Conservation (phyloP, 116 monocot species). For the Zostera marina region DNA sequence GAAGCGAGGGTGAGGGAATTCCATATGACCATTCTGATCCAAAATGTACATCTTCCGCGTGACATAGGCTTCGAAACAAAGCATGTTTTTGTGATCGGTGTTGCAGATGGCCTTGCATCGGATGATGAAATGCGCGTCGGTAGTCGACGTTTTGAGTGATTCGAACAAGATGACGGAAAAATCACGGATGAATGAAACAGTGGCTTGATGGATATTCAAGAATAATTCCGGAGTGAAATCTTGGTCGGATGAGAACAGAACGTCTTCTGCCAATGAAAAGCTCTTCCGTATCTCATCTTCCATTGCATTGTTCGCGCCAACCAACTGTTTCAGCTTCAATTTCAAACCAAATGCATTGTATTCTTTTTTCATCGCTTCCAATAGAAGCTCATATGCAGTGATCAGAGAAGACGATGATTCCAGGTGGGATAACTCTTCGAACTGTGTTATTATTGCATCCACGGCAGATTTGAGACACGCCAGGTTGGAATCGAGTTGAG, state of each 20-base stretch:
- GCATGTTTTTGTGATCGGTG: too few species aligned
- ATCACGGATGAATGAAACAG: slow-evolving; percentile 45
- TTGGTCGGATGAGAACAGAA: slow-evolving; percentile 27
- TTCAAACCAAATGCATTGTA: slow-evolving; percentile 25
- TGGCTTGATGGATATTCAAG: slow-evolving; percentile 7
- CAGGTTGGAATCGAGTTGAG: slow-evolving; percentile 39
- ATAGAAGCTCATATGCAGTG: too few species aligned
- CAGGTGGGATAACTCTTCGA: slow-evolving; percentile 25
- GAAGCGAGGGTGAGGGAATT: too few species aligned
- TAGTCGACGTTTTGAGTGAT: slow-evolving; percentile 30
- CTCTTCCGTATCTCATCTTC: slow-evolving; percentile 15
- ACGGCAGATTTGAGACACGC: slow-evolving; percentile 31
- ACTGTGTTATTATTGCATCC: slow-evolving; percentile 22
- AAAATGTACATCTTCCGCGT: too few species aligned
- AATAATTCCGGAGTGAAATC: slow-evolving; percentile 24
- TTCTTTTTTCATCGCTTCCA: too few species aligned
- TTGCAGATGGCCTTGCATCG: too few species aligned
- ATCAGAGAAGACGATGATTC: slow-evolving; percentile 10
- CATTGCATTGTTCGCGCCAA: slow-evolving; percentile 20
- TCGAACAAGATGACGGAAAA: slow-evolving; percentile 44
- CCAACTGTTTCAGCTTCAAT: slow-evolving; percentile 22
- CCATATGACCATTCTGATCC: neutral
- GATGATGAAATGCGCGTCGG: too few species aligned
- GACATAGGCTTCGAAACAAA: too few species aligned
- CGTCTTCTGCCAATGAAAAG: slow-evolving; percentile 24